phyloP scores from a whole-genome alignment of 2,329 filamentous ascomycete species.

The Phaeoacremonium minimum region DNA sequence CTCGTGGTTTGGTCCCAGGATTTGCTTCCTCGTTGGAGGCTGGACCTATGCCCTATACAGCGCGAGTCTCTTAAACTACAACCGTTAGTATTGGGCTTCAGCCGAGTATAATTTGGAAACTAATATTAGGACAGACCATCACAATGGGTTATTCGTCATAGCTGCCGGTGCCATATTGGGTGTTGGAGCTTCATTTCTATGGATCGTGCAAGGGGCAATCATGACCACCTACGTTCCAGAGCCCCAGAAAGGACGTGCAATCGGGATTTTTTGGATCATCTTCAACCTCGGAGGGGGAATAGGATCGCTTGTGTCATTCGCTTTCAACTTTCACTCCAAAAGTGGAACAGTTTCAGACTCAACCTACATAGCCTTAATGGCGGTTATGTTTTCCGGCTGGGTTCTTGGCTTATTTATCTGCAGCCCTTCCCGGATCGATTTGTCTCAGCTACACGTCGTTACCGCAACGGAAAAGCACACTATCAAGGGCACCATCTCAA shows the following conservation, averaged over 20 bases:
- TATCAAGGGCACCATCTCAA: constrained; percentile 25
- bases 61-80: constrained; percentile 37
- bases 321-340: constrained; percentile 34
- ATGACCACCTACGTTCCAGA: constrained; percentile 41
- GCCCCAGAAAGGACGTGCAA: constrained; percentile 34
- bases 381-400: constrained; percentile 46
- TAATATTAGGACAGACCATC: constrained; percentile 14
- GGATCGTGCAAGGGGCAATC: constrained; percentile 42
- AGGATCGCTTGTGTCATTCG: constrained; percentile 37
- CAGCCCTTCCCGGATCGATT: constrained; percentile 35
- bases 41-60: constrained; percentile 41
- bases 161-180: constrained; percentile 38
- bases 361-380: constrained; percentile 45
- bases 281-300: constrained; percentile 40
- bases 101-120: not conserved
- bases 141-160: constrained; percentile 38
- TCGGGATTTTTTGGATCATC: constrained; percentile 38
- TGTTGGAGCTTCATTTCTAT: constrained; percentile 37
- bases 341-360: constrained; percentile 39
- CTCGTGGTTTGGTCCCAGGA: constrained; percentile 32
- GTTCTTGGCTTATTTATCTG: constrained; percentile 41
- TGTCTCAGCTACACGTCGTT: constrained; percentile 27
- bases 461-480: constrained; percentile 33
- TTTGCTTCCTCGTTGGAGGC: constrained; percentile 36
- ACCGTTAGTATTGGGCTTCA: constrained; percentile 18